Base-by-base conservation (phyloP, 2,329 filamentous ascomycete species). In the Chalara sp. region DNA sequence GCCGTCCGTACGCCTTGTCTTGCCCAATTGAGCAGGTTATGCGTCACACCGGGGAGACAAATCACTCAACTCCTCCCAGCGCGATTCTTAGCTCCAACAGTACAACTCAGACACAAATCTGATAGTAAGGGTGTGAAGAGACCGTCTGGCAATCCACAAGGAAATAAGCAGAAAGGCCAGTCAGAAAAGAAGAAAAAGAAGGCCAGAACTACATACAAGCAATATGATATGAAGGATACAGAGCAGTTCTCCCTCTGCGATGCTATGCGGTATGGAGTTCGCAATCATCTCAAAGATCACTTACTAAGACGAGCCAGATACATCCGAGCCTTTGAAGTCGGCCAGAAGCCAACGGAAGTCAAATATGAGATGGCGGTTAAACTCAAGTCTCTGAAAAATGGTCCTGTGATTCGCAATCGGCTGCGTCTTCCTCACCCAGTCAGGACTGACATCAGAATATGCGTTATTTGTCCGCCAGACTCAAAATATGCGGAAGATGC, bases 361-460 rank as follows among this genome's bases (percentile, higher is more conserved):
- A 97, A 96, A 69, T 99, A 99, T 74, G 93, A 97, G 68, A 63
- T 97, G 47, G 80, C 88, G 62, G 73, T 99, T 61, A 90, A 86
- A 64, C 73, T 99, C 56, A 85, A 85, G 63, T 90, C 92, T 1
- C 76, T 82, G 60, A 92, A 91, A 68, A 91, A 90, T 69, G 90
- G 91, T 1, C 86, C 91, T 13, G 83, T 93, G 6, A 78, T 99
- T 58, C 87, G 91, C 57, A 95, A 88, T 72, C 87, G 89, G 66
- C 78, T 99, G 65, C 84, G 86, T 41, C 83, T 99, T 13, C 93
- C 93, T 0, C 86, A 95, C 68, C 86, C 91, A 5, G 88, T 97
- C 58, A 87, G 89, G 68, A 95, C 88, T 56, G 89, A 95, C 67
- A 78, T 90, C 47, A 84, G 85, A 56, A 90, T 99, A 63, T 93